Evolutionary conservation across 2,329 filamentous ascomycete genomes (phyloP), one percentile per base, ranked within the genome.

Genomic region (Uncinocarpus reesii): DNA sequence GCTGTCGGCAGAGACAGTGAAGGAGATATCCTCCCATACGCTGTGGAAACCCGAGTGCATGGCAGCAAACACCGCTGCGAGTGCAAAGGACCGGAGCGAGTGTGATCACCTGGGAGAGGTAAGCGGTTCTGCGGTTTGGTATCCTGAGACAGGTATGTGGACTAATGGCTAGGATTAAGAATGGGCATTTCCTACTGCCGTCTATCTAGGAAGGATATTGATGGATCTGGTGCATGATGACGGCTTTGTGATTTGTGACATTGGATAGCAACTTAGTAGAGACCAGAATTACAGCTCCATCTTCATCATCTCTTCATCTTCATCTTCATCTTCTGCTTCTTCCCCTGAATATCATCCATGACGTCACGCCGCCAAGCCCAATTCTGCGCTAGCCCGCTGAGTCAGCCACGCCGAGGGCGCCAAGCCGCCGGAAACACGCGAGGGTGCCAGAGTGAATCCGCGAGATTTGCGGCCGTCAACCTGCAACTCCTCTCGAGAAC

Each of bases 361-460:
- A 41, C 38, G 38, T 41, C 38, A 41, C n/a, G 4, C 1, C 11
- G 38, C 38, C 38, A 41, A 41, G 38, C 13, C 38, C 15, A 18
- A 10, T 18, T 41, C 38, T 1, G 21, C 37, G 21, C 21, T 40
- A 40, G 3, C 20, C 11, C 8, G 41, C 28, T 43, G 7, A 43
- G 28, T 43, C 41, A 43, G 16, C 29, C 13, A 18, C 16, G 3
- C 28, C 28, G 24, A 24, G 41, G 7, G 26, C 18, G 38, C 38
- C 38, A 41, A 41, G 29, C 41, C 18, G 41, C 41, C 21, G 16
- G 28, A 43, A 43, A 43, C 41, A 32, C 28, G 41, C 41, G 29
- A 43, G 41, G 24, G 41, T 34, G 41, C 21, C 28, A 43, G 29
- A 23, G 11, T 34, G 41, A 43, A 31, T 20, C 40, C 40, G 40